These are phyloP conservation scores for Serendipita indica DNA, from an alignment of 768 basidiomycete genomes.

Conservation along the genomic window DNA sequence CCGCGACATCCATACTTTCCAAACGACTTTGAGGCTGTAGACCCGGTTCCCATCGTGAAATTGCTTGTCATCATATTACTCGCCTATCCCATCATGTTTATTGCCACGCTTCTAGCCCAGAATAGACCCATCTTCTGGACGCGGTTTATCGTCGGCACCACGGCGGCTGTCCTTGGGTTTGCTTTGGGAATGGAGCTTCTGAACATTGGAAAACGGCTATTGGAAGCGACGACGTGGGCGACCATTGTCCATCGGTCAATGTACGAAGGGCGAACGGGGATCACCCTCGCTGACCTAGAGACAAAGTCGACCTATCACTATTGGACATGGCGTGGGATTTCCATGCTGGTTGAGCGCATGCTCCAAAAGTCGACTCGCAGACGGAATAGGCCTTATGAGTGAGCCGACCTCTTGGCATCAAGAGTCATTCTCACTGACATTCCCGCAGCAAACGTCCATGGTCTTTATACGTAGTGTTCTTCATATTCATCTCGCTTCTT, in stretches of 20 bases:
- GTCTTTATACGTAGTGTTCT: not conserved
- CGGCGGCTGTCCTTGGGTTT: not conserved
- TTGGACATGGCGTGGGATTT: not conserved
- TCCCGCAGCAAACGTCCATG: conserved; percentile 2
- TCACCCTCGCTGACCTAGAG: not conserved
- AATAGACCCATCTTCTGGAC: not conserved
- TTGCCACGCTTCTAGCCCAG: not conserved
- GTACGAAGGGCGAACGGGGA: not conserved
- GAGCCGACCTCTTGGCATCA: not conserved
- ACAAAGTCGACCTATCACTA: not conserved
- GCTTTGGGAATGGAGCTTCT: not conserved
- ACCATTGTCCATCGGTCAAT: not conserved
- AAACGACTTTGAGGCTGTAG: not conserved
- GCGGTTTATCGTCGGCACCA: conserved; percentile 1
- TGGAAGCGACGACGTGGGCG: conserved; percentile 4
- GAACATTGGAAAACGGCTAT: conserved; percentile 4
- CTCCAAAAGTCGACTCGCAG: not conserved
- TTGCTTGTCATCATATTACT: not conserved
- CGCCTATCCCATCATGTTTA: not conserved
- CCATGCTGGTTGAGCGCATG: not conserved
- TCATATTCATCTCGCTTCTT: not conserved
- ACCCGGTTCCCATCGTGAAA: not conserved
- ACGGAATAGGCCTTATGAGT: not conserved
- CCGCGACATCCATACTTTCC: not conserved
- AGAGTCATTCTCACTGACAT: not conserved